Conservation (phyloP, 345 rosid species). For the Streptanthus diversifolius region DNA sequence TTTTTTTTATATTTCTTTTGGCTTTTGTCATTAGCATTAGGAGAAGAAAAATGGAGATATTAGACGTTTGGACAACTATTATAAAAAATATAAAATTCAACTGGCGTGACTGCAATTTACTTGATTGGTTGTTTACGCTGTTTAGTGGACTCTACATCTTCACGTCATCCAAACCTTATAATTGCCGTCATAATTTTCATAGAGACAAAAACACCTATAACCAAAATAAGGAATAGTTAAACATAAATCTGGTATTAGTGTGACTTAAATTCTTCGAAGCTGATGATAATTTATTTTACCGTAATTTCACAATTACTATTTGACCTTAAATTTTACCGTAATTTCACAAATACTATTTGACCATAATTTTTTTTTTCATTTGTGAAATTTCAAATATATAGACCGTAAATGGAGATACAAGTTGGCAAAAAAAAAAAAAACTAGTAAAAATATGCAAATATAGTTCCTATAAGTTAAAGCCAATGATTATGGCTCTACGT, state of each 20-base stretch:
- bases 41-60: not conserved
- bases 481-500: not conserved
- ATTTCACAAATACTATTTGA: no score
- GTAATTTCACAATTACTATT: no score
- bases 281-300: no score
- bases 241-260: not conserved
- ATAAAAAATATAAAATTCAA: not conserved
- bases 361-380: no score
- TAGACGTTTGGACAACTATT: not conserved
- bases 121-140: constrained; percentile 14
- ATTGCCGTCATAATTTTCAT: not conserved
- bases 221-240: not conserved
- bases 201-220: not conserved
- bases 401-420: not conserved
- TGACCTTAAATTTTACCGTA: no score
- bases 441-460: not conserved
- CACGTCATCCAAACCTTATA: not conserved
- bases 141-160: not conserved
- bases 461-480: not conserved
- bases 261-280: not conserved
- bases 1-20: not conserved
- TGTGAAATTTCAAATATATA: not conserved
- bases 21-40: not conserved
- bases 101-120: constrained; percentile 8
- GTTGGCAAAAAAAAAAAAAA: not conserved